These are phyloP conservation scores for Clitopilus passeckerianus DNA, from an alignment of 768 basidiomycete genomes.

Conservation along the genomic window DNA sequence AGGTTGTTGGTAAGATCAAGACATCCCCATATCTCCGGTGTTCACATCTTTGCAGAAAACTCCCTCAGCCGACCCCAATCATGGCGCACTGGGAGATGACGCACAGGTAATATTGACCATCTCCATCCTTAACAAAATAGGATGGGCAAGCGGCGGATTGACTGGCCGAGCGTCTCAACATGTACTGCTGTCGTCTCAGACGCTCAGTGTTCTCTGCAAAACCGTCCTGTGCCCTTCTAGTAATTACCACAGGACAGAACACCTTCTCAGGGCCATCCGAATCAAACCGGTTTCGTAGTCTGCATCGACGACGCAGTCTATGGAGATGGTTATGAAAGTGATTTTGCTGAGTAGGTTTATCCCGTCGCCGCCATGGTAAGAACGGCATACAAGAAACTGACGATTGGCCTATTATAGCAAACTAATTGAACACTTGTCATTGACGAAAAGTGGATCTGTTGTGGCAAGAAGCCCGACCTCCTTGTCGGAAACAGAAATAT, in stretches of 20 bases:
- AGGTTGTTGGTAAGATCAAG: not conserved
- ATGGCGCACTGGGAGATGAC: conserved; percentile 8
- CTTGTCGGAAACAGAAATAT: conserved; percentile 36
- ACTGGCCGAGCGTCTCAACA: conserved; percentile 67
- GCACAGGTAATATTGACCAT: conserved; percentile 15
- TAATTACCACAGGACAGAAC: conserved; percentile 17
- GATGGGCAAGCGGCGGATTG: conserved; percentile 36
- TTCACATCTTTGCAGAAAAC: conserved; percentile 18
- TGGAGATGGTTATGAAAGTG: conserved; percentile 44
- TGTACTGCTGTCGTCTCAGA: conserved; percentile 65
- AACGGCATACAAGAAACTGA: conserved; percentile 19
- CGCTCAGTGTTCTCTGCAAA: conserved; percentile 56
- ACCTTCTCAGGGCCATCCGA: not conserved
- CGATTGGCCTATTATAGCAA: conserved; percentile 28
- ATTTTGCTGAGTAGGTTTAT: conserved; percentile 49
- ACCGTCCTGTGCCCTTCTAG: conserved; percentile 61
- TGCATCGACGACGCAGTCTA: conserved; percentile 59
- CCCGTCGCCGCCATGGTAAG: conserved; percentile 19
- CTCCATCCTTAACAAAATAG: not conserved
- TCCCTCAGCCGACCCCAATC: conserved; percentile 13
- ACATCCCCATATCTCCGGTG: not conserved
- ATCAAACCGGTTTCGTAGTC: conserved; percentile 39
- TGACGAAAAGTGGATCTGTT: not conserved
- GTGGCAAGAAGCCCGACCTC: conserved; percentile 34
- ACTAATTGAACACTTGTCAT: conserved; percentile 19